A percentile compares a stretch with the other conserved stretches of the same genome.
Evolutionary conservation across 257 asterid species (phyloP).

Genomic region (Marsdenia floribunda): DNA sequence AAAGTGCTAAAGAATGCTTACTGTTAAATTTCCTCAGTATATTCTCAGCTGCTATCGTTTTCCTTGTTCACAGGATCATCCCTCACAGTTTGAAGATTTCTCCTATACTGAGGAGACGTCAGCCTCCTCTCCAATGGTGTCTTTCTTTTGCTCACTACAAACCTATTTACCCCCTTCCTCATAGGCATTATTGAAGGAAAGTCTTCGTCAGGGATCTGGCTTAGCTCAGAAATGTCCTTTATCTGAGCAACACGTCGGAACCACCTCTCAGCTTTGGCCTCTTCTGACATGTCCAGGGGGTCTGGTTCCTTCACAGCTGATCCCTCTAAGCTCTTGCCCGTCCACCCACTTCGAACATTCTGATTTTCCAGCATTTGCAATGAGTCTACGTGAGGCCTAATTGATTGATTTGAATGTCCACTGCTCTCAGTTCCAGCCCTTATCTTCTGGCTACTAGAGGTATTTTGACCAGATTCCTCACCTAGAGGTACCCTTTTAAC

Average conservation of each 20-base stretch:
- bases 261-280: conserved; percentile 96
- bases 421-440: conserved; percentile 10
- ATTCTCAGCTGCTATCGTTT: conserved; percentile 29
- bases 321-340: conserved; percentile 66
- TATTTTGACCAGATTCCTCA: conserved; percentile 19
- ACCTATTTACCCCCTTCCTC: conserved; percentile 92
- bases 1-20: background rate
- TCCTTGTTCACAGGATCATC: conserved; percentile 50
- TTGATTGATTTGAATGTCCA: conserved; percentile 19
- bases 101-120: conserved; percentile 68
- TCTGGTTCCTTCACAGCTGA: conserved; percentile 73
- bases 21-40: background rate
- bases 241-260: conserved; percentile 89
- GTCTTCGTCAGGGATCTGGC: conserved; percentile 94
- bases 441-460: conserved; percentile 13
- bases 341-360: conserved; percentile 37
- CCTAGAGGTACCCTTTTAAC: conserved; percentile 9
- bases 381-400: conserved; percentile 13
- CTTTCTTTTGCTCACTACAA: conserved; percentile 94
- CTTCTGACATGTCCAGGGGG: conserved; percentile 93
- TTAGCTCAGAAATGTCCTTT: conserved; percentile 87
- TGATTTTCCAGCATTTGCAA: conserved; percentile 21
- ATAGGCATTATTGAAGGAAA: conserved; percentile 95
- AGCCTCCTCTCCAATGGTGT: conserved; percentile 88
- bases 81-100: conserved; percentile 61